These are phyloP conservation scores for Amanita subjunquillea DNA, from an alignment of 768 basidiomycete species.

Conservation along the genomic window DNA sequence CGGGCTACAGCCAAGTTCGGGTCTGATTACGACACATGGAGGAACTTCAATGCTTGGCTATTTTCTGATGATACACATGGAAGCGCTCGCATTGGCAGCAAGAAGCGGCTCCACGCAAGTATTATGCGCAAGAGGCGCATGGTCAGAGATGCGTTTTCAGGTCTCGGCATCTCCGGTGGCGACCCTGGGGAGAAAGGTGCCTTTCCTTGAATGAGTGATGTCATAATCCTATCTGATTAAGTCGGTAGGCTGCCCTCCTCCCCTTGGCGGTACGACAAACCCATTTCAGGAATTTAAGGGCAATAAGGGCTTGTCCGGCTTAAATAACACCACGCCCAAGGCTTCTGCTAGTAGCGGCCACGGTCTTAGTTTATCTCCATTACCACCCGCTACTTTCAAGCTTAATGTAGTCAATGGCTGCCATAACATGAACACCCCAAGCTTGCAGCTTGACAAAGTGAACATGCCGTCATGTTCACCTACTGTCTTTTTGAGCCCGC, in stretches of 20 bases:
- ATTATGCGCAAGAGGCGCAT: conserved; percentile 14
- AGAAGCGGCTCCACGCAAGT: conserved; percentile 11
- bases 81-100: conserved; percentile 19
- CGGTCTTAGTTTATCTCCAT: background rate
- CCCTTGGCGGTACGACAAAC: conserved; percentile 12
- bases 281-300: conserved; percentile 17
- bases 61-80: conserved; percentile 19
- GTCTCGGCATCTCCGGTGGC: conserved; percentile 4
- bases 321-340: conserved; percentile 7
- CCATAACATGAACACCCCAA: conserved; percentile 3
- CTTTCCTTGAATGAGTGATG: background rate
- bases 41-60: conserved; percentile 32
- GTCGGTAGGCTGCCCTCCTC: conserved; percentile 8
- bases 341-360: background rate
- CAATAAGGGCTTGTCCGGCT: conserved; percentile 10
- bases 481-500: conserved; percentile 9
- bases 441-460: conserved; percentile 3
- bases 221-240: background rate
- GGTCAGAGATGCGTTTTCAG: conserved; percentile 14
- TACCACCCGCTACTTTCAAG: background rate
- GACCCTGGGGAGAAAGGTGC: background rate
- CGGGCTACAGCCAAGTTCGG: conserved; percentile 38
- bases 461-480: conserved; percentile 15
- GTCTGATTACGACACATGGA: conserved; percentile 45
- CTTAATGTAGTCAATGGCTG: conserved; percentile 5